Percentiles rank a stretch among this genome's conserved stretches.
Conservation (phyloP, 805 yeast species). For the Sugiyamaella americana region DNA sequence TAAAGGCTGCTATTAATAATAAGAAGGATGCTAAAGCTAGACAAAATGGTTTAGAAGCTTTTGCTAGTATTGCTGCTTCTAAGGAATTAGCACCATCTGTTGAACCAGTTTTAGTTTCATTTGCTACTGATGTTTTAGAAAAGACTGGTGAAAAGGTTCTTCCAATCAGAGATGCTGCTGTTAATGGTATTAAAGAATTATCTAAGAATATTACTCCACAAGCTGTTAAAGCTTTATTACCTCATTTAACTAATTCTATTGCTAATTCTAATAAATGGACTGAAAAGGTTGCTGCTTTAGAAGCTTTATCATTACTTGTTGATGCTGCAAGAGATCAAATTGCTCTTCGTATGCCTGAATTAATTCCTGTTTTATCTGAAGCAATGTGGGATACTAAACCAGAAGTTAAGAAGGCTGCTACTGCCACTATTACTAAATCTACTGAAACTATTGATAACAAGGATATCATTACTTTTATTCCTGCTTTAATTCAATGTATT, state of each 20-base stretch:
- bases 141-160: constrained; percentile 89
- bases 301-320: constrained; percentile 79
- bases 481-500: constrained; percentile 93
- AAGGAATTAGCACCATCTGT: constrained; percentile 80
- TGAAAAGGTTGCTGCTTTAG: constrained; percentile 88
- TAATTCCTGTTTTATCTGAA: constrained; percentile 96
- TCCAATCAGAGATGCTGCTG: constrained; percentile 67
- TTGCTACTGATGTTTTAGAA: constrained; percentile 62
- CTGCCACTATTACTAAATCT: constrained; percentile 89
- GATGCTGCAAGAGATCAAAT: constrained; percentile 93
- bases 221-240: constrained; percentile 85
- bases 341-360: constrained; percentile 99
- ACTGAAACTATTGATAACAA: constrained; percentile 98
- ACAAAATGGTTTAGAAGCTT: constrained; percentile 77
- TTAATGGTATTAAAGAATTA: constrained; percentile 69
- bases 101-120: constrained; percentile 87
- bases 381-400: constrained; percentile 99
- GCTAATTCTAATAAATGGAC: constrained; percentile 81
- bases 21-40: constrained; percentile 66
- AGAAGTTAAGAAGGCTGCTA: constrained; percentile 96
- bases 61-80: constrained; percentile 71
- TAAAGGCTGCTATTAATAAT: constrained; percentile 68
- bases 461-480: constrained; percentile 99
- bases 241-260: constrained; percentile 66
- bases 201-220: constrained; percentile 83